Conservation (phyloP, 2,329 filamentous ascomycete species). For the Colletotrichum agaves region DNA sequence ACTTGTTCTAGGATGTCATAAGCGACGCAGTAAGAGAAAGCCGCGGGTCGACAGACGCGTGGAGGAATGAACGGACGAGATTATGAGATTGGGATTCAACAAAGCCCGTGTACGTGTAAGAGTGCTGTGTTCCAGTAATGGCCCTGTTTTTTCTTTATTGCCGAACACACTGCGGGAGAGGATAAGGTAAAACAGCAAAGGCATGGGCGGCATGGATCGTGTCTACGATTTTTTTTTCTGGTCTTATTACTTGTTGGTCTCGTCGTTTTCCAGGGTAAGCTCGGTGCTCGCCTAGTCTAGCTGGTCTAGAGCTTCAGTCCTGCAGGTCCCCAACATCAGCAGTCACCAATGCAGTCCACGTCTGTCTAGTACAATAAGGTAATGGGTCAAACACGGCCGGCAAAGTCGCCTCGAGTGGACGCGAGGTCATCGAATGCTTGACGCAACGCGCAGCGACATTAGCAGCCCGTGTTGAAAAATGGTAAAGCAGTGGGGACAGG, state of each 20-base stretch:
- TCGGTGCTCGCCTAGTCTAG: constrained; percentile 12
- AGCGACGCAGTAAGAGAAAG: too few relatives aligned
- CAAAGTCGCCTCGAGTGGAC: neutral
- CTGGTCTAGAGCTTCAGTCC: constrained; percentile 13
- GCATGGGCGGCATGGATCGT: neutral
- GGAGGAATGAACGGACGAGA: too few relatives aligned
- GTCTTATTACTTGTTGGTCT: neutral
- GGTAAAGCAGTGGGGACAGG: constrained; percentile 5
- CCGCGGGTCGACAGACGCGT: too few relatives aligned
- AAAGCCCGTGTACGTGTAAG: too few relatives aligned
- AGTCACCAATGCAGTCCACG: constrained; percentile 21
- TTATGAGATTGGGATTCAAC: too few relatives aligned
- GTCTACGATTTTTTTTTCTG: constrained; percentile 8
- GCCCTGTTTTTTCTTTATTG: too few relatives aligned
- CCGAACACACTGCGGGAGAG: neutral
- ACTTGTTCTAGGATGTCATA: neutral
- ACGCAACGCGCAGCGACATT: neutral
- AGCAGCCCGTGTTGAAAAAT: neutral
- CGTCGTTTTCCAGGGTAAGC: neutral
- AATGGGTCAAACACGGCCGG: neutral
- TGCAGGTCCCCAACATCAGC: constrained; percentile 24
- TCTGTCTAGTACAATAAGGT: neutral
- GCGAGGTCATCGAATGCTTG: neutral
- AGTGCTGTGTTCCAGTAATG: neutral
- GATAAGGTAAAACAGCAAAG: neutral